phyloP scores from a whole-genome alignment of 257 asterid species.

The Solanum medicagineum region DNA sequence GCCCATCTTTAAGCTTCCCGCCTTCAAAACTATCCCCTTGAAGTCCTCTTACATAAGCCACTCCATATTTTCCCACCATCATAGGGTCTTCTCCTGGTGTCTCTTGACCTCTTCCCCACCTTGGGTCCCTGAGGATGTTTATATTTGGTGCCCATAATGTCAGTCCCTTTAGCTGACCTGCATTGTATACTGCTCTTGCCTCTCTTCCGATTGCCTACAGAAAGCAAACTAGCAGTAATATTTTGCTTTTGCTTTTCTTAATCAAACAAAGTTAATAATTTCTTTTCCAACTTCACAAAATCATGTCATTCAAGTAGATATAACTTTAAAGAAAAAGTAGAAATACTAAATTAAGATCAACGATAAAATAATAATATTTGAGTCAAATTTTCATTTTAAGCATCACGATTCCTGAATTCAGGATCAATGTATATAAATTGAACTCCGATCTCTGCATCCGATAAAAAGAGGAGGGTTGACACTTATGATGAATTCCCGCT shows the following conservation, averaged over 20 bases:
- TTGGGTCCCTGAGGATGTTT: constrained; percentile 30
- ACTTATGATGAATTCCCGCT: too few species aligned
- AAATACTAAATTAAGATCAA: too few species aligned
- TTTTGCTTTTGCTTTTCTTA: not conserved
- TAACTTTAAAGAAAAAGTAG: not conserved
- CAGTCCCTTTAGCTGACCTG: constrained; percentile 28
- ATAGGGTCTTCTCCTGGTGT: constrained; percentile 32
- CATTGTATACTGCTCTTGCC: constrained; percentile 25
- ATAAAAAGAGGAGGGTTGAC: too few species aligned
- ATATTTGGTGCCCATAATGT: constrained; percentile 37
- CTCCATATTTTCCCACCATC: constrained; percentile 15
- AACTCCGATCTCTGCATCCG: not conserved
- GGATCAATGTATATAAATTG: not conserved
- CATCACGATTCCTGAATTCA: too few species aligned
- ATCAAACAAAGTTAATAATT: not conserved
- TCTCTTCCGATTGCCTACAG: constrained; percentile 26
- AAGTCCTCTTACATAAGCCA: constrained; percentile 57
- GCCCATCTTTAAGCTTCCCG: constrained; percentile 26
- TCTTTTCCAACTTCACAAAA: not conserved
- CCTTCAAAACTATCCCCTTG: constrained; percentile 66
- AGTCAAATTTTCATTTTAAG: too few species aligned
- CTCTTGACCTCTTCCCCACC: constrained; percentile 40
- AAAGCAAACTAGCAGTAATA: not conserved
- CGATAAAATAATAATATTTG: too few species aligned
- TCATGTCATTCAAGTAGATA: not conserved